Conservation (phyloP, 495 filamentous ascomycete genomes). For the Friedmanniomyces simplex region DNA sequence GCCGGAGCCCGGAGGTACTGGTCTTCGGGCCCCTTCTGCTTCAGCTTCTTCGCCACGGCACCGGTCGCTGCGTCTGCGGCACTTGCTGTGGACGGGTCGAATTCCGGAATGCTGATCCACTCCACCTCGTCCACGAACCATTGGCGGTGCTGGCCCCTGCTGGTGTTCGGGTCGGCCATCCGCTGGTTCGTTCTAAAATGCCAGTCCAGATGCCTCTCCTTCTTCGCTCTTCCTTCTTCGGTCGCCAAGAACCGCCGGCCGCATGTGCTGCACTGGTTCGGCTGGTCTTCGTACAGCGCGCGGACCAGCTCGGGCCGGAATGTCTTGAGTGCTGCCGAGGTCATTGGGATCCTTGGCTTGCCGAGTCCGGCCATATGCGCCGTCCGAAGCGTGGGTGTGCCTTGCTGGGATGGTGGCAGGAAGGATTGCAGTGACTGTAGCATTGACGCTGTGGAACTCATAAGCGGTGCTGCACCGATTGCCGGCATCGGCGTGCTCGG, state of each 20-base stretch:
- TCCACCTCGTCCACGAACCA: slow-evolving; percentile 88
- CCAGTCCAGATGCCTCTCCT: slow-evolving; percentile 94
- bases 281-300: slow-evolving; percentile 63
- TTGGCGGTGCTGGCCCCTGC: slow-evolving; percentile 73
- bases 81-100: slow-evolving; percentile 36
- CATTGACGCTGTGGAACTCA: slow-evolving; percentile 4
- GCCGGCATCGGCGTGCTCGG: neutral
- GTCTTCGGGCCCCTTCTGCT: slow-evolving; percentile 50
- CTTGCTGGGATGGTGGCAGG: slow-evolving; percentile 16
- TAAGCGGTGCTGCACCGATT: neutral
- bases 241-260: slow-evolving; percentile 72
- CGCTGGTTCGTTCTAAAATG: slow-evolving; percentile 91
- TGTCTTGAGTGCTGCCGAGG: slow-evolving; percentile 58
- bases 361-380: neutral
- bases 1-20: slow-evolving; percentile 75
- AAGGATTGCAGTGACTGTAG: slow-evolving; percentile 11
- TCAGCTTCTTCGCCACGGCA: slow-evolving; percentile 27
- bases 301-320: slow-evolving; percentile 63
- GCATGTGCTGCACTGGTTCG: slow-evolving; percentile 82
- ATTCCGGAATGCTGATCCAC: slow-evolving; percentile 26
- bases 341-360: slow-evolving; percentile 12
- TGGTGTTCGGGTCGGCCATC: slow-evolving; percentile 61
- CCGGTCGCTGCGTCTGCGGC: slow-evolving; percentile 7
- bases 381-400: slow-evolving; percentile 15
- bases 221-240: slow-evolving; percentile 68